These are phyloP conservation scores for Coemansia sp. DNA, from an alignment of 192 early-diverging fungal genomes.

Conservation along the genomic window DNA sequence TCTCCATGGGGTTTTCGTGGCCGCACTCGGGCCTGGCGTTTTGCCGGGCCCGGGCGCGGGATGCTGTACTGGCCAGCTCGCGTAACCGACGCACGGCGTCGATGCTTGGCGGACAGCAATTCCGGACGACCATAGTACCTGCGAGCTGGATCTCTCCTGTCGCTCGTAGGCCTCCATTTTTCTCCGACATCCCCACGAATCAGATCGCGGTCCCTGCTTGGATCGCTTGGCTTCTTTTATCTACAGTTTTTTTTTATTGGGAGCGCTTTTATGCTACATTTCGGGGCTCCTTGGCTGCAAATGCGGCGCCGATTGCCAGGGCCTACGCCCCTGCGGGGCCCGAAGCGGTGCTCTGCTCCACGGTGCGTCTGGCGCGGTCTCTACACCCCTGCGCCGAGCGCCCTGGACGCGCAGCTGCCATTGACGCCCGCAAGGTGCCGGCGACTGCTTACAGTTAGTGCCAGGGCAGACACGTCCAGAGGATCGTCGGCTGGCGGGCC, in stretches of 20 bases:
- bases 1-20: constrained; percentile 4
- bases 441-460: not conserved
- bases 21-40: constrained; percentile 4
- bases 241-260: not conserved
- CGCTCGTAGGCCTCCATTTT: constrained; percentile 38
- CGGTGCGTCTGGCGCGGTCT: too few species aligned
- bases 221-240: not conserved
- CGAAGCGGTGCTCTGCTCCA: not conserved
- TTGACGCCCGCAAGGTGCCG: not conserved
- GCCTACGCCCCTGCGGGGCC: not conserved
- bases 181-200: constrained; percentile 19
- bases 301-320: constrained; percentile 8
- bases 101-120: too few species aligned
- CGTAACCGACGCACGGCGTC: not conserved
- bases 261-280: not conserved
- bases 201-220: not conserved
- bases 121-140: constrained; percentile 44
- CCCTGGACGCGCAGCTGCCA: too few species aligned
- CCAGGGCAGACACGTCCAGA: not conserved
- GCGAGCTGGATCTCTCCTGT: constrained; percentile 12
- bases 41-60: constrained; percentile 4
- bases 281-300: constrained; percentile 16
- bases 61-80: not conserved
- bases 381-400: too few species aligned
- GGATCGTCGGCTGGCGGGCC: not conserved